Percentiles rank a stretch among this genome's conserved stretches.
phyloP scores from a whole-genome alignment of 1,139 yeast species.

The Hansenula sp. region DNA sequence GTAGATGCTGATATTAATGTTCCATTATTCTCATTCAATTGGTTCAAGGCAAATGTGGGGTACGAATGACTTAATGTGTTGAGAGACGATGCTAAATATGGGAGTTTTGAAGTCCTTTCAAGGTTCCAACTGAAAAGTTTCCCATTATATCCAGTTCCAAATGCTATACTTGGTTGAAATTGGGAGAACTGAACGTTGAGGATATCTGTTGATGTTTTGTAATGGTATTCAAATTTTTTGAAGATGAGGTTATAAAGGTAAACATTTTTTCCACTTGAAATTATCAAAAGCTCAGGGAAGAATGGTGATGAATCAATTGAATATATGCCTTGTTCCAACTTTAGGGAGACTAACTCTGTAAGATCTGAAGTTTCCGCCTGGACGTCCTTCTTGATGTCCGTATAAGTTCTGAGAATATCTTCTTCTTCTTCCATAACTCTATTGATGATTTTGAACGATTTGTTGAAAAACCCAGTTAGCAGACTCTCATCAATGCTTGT shows the following conservation, averaged over 20 bases:
- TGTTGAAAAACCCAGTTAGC: conserved; percentile 28
- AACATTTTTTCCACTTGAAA: conserved; percentile 29
- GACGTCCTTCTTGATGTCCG: conserved; percentile 10
- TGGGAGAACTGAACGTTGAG: conserved; percentile 35
- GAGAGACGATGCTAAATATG: conserved; percentile 29
- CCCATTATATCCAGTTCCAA: conserved; percentile 47
- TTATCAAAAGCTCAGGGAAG: conserved; percentile 26
- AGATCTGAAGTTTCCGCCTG: conserved; percentile 10
- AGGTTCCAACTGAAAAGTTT: conserved; percentile 44
- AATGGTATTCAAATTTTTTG: conserved; percentile 36
- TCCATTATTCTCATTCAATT: conserved; percentile 30
- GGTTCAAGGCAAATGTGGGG: conserved; percentile 36
- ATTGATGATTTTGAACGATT: conserved; percentile 36
- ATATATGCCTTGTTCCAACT: conserved; percentile 14
- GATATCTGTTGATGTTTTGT: conserved; percentile 44
- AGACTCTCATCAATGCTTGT: conserved; percentile 13
- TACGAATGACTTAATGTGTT: conserved; percentile 35
- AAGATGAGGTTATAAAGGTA: conserved; percentile 15
- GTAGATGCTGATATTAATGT: conserved; percentile 36
- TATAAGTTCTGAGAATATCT: conserved; percentile 31
- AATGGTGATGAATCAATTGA: conserved; percentile 16
- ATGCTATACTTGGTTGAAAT: conserved; percentile 31
- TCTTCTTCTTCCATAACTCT: conserved; percentile 34
- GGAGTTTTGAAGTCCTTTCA: conserved; percentile 21
- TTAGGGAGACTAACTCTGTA: conserved; percentile 6